phyloP scores from a whole-genome alignment of 805 yeast genomes.

The Barnettozyma pratensis region DNA sequence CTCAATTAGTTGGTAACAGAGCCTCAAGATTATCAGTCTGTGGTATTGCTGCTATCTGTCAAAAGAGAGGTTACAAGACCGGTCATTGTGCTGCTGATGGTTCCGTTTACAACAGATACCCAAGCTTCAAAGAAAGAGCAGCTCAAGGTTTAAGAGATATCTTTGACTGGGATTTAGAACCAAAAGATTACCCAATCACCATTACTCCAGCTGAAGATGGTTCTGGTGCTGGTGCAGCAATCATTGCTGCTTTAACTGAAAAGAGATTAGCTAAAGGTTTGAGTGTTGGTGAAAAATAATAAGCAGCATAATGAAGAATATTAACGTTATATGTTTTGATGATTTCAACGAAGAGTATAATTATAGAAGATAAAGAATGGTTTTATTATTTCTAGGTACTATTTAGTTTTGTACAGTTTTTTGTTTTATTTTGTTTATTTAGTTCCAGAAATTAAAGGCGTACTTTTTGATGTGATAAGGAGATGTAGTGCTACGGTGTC shows the following conservation, averaged over 20 bases:
- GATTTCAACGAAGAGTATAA: not conserved
- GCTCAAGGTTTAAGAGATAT: slow-evolving; percentile 85
- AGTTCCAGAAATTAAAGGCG: too few species aligned
- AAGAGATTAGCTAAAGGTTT: slow-evolving; percentile 67
- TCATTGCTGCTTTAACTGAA: slow-evolving; percentile 92
- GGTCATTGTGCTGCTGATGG: slow-evolving; percentile 97
- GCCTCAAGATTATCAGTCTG: slow-evolving; percentile 90
- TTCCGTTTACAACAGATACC: slow-evolving; percentile 90
- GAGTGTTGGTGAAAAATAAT: slow-evolving; percentile 47
- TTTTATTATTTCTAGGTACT: too few species aligned
- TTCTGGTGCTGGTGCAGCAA: slow-evolving; percentile 96
- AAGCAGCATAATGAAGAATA: not conserved
- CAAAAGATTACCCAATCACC: slow-evolving; percentile 64
- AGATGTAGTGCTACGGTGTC: too few species aligned
- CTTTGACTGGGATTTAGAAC: slow-evolving; percentile 64
- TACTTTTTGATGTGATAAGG: too few species aligned
- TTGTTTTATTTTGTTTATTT: too few species aligned
- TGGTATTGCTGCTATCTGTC: slow-evolving; percentile 92
- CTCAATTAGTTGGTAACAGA: slow-evolving; percentile 86
- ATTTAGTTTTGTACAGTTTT: too few species aligned
- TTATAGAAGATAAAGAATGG: not conserved
- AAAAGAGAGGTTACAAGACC: slow-evolving; percentile 71
- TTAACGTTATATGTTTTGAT: not conserved
- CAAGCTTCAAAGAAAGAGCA: slow-evolving; percentile 85
- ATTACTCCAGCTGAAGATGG: slow-evolving; percentile 97